A percentile compares a stretch with the other conserved stretches of the same genome.
phyloP scores from a whole-genome alignment of 306 rosid species.

The Dryas alaskensis region DNA sequence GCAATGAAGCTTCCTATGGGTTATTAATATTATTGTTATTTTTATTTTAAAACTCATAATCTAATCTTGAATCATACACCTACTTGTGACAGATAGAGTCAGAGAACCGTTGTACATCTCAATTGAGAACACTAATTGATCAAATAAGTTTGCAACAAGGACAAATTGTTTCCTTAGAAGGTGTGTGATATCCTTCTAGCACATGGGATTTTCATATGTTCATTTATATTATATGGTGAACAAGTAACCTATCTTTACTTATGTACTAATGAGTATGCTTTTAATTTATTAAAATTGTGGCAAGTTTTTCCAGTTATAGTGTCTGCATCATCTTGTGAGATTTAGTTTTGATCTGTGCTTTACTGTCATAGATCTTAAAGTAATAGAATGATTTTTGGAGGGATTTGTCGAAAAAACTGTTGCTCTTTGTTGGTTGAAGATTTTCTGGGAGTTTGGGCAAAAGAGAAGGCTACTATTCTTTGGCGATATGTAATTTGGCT shows the following conservation, averaged over 20 bases:
- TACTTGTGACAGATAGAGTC: constrained; percentile 65
- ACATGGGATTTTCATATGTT: neutral
- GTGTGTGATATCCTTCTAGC: constrained; percentile 33
- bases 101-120: constrained; percentile 74
- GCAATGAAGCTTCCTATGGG: neutral
- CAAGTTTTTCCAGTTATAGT: neutral
- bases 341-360: neutral
- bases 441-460: neutral
- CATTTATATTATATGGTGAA: neutral
- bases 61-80: neutral
- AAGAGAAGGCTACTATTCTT: neutral
- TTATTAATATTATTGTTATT: too few relatives aligned
- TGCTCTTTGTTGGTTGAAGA: neutral
- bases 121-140: constrained; percentile 69
- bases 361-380: neutral
- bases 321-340: neutral
- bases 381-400: neutral
- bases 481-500: neutral
- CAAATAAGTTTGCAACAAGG: constrained; percentile 91
- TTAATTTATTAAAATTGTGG: neutral
- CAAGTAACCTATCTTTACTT: neutral
- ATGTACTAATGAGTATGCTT: neutral
- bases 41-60: neutral
- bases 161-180: constrained; percentile 65
- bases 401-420: neutral